A percentile compares a stretch with the other conserved stretches of the same genome.
phyloP scores from a whole-genome alignment of 176 grass and related monocot genomes.

The Aegilops speltoides region DNA sequence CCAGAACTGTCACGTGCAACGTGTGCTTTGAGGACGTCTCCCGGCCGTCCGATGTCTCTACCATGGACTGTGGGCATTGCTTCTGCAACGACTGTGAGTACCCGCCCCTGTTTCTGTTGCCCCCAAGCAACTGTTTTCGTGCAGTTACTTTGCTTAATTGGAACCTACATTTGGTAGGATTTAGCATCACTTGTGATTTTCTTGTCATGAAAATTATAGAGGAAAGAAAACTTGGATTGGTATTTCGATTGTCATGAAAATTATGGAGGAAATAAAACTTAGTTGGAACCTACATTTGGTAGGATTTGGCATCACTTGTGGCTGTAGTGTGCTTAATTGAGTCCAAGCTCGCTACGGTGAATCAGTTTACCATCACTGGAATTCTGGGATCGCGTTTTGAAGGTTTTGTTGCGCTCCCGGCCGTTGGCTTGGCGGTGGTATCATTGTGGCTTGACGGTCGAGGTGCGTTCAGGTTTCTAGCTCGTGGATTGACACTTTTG shows the following conservation, averaged over 20 bases:
- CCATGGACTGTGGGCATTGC: slow-evolving; percentile 13
- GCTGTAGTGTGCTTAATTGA: too few relatives aligned
- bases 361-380: not conserved
- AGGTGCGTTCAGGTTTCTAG: not conserved
- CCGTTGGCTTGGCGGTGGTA: not conserved
- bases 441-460: not conserved
- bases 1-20: not conserved
- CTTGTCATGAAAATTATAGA: not conserved
- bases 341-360: too few relatives aligned
- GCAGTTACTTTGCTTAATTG: not conserved
- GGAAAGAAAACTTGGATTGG: not conserved
- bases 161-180: not conserved
- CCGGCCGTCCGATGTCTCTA: not conserved
- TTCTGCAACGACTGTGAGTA: slow-evolving; percentile 16
- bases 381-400: not conserved
- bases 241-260: too few relatives aligned
- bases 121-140: not conserved
- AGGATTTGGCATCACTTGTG: not conserved
- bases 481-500: not conserved
- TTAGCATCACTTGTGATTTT: not conserved
- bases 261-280: too few relatives aligned
- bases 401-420: not conserved
- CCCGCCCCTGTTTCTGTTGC: too few relatives aligned
- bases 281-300: not conserved
- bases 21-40: slow-evolving; percentile 1